Evolutionary conservation across 768 basidiomycete species (phyloP), one percentile per base, ranked within the genome.

Genomic region (Lactarius deliciosus): DNA sequence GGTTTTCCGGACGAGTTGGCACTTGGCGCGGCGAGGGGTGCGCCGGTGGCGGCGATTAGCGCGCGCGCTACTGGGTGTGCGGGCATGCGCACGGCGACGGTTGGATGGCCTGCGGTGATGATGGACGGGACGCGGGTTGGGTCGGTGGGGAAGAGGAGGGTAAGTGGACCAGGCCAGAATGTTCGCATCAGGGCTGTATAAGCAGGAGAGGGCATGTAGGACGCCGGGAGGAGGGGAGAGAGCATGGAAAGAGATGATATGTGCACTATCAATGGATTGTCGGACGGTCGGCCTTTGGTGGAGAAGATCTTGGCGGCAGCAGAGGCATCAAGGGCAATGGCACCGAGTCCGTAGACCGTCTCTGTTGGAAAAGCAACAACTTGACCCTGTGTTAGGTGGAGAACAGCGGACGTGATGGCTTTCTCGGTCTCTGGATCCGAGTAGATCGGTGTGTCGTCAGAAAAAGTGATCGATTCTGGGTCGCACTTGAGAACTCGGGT

Each of bases 261-360:
- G 77, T 99, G 97, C 30, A 98, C 91, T 81, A 99, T 99, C 62
- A 99, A 83, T 1, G 97, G 97, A 76, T 99, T 99, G 77, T 99
- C 97, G 5, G 90, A 79, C 8, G 97, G 97, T 61, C 97, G 84
- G 45, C 94, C 92, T 74, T 99, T 99, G 60, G 90, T 90, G 20
- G 83, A 76, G 77, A 94, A 99, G 72, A 99, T 95, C 71, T 82
- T 83, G 2, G 82, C 74, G 6, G 86, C 84, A 2, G 96, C 94
- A 18, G 77, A 69, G 9, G 83, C 69, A 71, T 86, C 79, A 55
- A 94, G 78, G 0, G 96, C 94, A 25, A 88, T 78, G 0, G 94
- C 97, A 34, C 92, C 97, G n/a, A 99, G 86, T 1, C 97, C 97
- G 76, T 98, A 99, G 13, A 99, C 97, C 0, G 97, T 98, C 77